Evolutionary conservation across 2,329 filamentous ascomycete species (phyloP), one percentile per base, ranked within the genome.

Genomic region (Alternaria dauci): DNA sequence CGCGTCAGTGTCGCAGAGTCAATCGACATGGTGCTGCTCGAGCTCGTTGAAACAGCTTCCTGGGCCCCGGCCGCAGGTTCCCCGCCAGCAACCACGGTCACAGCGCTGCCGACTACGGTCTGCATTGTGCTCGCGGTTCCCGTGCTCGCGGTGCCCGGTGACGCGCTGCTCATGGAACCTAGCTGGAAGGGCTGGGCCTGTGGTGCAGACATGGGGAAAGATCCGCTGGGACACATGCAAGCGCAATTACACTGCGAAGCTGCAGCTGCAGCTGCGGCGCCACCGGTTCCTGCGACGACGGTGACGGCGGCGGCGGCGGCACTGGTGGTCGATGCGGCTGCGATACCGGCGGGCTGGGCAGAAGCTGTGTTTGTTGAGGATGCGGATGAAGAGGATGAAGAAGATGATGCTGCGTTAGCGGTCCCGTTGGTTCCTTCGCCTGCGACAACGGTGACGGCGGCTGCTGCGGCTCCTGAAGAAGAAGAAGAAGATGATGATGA

Each of bases 141-240:
- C 0, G 74, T 76, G 25, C 64, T 69, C 8, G 48, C 51, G 11
- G 63, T 39, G 1, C 26, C 50, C 23, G 25, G 11, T 8, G 66
- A 20, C 28, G n/a, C 36, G 28, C 32, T 52, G 16, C 36, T 63
- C 67, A 71, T 71, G 28, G 62, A 53, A 1, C 63, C 66, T 12
- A 77, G 62, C 43, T 73, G 69, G 65, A 76, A 75, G 9, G 74
- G 66, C 11, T 66, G 70, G 2, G 73, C 67, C 28, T 62, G 58
- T 0, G 73, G 71, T 14, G 71, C 66, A 1, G 59, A 43, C 73
- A 77, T 77, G 18, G 76, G 74, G 59, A 76, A 76, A 7, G 69
- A 63, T 7, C 68, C 71, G 1, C 66, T 66, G 2, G 74, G 74
- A 56, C 76, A 77, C 36, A 58, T 42, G 55, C 75, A 78, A n/a